Evolutionary conservation across 768 basidiomycete genomes (phyloP), one percentile per base, ranked within the genome.

Genomic region (Mycena rebaudengoi): DNA sequence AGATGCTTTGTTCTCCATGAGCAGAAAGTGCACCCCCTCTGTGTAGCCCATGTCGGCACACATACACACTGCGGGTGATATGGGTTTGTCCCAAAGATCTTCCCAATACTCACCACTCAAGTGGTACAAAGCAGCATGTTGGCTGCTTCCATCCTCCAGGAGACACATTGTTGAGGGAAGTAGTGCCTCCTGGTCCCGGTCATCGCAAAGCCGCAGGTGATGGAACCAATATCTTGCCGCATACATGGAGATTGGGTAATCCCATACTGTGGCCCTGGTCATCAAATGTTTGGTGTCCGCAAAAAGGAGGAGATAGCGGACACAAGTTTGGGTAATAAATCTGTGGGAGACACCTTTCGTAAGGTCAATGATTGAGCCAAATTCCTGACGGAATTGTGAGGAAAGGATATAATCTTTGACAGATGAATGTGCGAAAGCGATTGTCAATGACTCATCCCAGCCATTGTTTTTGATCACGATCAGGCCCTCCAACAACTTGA

Each of bases 401-500:
- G 41, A 44, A 44, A 44, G 41, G 41, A 44, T 44, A 44, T 44
- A 44, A 44, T 44, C 41, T 23, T 44, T 44, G 4, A 44, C 40
- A 41, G 40, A 41, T 20, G 40, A n/a, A n/a, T n/a, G 40, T 41
- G 40, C 8, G 18, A 41, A 20, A 41, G 40, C 18, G 40, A 41
- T 41, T 41, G 40, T n/a, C n/a, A n/a, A 41, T 20, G 40, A 20
- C 21, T 41, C 21, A 41, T 41, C 40, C 18, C 16, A n/a, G 8
- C 40, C 40, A 41, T 41, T 20, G 18, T 41, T n/a, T n/a, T n/a
- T n/a, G n/a, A n/a, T n/a, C n/a, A n/a, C n/a, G n/a, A n/a, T n/a
- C n/a, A n/a, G n/a, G n/a, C 40, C 40, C 41, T 44, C 41, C n/a
- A 44, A 48, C 46, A 48, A 48, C 29, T 30, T 48, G 46, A 48